These are phyloP conservation scores for Cucumis melo DNA, from an alignment of 306 rosid genomes.

Conservation along the genomic window DNA sequence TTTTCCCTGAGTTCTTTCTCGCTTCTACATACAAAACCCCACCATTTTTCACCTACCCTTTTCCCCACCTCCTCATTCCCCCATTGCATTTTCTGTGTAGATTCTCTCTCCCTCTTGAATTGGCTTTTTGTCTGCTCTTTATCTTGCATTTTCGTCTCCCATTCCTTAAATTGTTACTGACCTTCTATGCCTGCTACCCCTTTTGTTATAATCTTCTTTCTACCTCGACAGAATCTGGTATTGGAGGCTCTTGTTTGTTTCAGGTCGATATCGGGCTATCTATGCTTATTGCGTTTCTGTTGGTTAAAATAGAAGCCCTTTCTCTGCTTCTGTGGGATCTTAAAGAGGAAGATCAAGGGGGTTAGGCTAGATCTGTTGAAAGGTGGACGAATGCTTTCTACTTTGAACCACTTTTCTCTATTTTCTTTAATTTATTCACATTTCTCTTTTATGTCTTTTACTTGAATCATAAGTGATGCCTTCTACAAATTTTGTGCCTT, in stretches of 20 bases:
- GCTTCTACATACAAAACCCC: slow-evolving; percentile 15
- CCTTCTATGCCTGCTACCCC: slow-evolving; percentile 35
- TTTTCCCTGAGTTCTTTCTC: slow-evolving; percentile 38
- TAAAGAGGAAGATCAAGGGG: slow-evolving; percentile 53
- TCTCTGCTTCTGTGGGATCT: slow-evolving; percentile 40
- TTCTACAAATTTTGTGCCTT: slow-evolving; percentile 13
- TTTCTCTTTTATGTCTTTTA: slow-evolving; percentile 41
- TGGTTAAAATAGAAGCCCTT: slow-evolving; percentile 32
- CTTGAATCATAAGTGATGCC: slow-evolving; percentile 87
- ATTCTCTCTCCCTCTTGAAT: not conserved
- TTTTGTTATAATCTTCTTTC: slow-evolving; percentile 21
- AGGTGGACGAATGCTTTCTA: slow-evolving; percentile 60
- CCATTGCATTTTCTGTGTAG: not conserved
- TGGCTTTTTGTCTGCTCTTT: slow-evolving; percentile 39
- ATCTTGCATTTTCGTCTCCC: slow-evolving; percentile 10
- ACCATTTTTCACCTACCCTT: slow-evolving; percentile 29
- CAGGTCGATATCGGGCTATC: slow-evolving; percentile 29
- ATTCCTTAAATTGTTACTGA: slow-evolving; percentile 22
- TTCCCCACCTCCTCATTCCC: slow-evolving; percentile 23
- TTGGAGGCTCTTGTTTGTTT: slow-evolving; percentile 42
- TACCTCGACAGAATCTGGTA: slow-evolving; percentile 32
- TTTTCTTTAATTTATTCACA: slow-evolving; percentile 18
- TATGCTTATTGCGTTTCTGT: slow-evolving; percentile 43
- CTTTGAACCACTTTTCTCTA: slow-evolving; percentile 15
- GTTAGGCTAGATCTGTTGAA: slow-evolving; percentile 42